Base-by-base conservation (phyloP, 177 flowering plant genomes). In the Vitis hybrid region DNA sequence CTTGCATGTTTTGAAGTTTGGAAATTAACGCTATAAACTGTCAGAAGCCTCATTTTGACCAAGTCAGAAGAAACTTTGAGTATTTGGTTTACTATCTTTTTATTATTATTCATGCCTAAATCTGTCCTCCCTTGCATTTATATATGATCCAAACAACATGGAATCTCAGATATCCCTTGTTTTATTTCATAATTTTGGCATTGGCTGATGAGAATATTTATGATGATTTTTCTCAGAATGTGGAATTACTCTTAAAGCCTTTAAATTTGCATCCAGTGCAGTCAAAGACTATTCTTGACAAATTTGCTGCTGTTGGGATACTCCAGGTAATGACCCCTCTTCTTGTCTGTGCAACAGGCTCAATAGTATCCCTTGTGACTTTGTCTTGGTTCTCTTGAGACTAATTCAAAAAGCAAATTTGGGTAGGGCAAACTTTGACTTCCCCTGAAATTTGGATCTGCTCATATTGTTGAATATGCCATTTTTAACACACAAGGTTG, bases 261-360 rank as follows among this genome's bases (percentile, higher is more conserved):
- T 76, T 93, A 74, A 71, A 82, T 51, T 73, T 87, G 75, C 90
- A 79, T 69, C 95, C 87, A 6, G 85, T 85, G 55, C 74, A 67
- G 18, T 19, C 77, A 1, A 94, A 94, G 78, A 84, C 88, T 6
- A 80, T 85, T 4, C 0, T 80, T 14, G 99, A 94, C 83, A 94
- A 94, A 76, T 90, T 90, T 90, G 97, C 98, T 56, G 99, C 99
- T 60, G 96, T 93, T 20, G 90, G 85, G 14, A 95, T 95, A 80
- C 90, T 95, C 59, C 99, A 95, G 93, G 99, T 94, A 80, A 69
- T 57, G 8, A 9, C 61, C 29, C 58, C 63, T 50, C 66, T 48
- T 68, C 2, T 74, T n/a, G 18, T 51, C 4, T 33, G n/a, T 33
- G 8, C 12, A 8, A 22, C 29, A 31, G 29, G n/a, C 16, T 2